Evolutionary conservation across 179 eudicot species (phyloP), one percentile per base, ranked within the genome.

Genomic region (Actinidia chinensis): DNA sequence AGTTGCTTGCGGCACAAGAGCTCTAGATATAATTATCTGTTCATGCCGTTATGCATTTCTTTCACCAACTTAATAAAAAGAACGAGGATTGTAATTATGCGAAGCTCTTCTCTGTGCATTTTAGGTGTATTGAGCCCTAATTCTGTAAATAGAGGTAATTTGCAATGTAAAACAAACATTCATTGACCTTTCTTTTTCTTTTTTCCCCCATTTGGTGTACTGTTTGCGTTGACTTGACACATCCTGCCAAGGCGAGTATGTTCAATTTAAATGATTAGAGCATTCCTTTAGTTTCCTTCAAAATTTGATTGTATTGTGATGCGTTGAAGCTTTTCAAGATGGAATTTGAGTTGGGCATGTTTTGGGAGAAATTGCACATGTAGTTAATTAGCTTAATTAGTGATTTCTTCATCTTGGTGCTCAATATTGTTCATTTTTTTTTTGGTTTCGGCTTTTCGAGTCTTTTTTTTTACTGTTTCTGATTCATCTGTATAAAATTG

Each of bases 71-170:
- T 28, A 66, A 76, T 66, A 76, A 76, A 68, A 14, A 64, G n/a
- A 46, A 47, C 1, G 40, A 51, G 11, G 33, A 8, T 18, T 63
- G 67, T 63, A 63, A 42, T 63, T 25, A 63, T 63, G 67, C 67
- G n/a, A n/a, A 11, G 43, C 67, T 6, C 11, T n/a, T n/a, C n/a
- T n/a, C n/a, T n/a, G n/a, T n/a, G 67, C 40, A 63, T 10, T 25
- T 14, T n/a, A 73, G 81, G 81, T 83, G 68, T 74, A 71, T 79
- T 43, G 50, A 42, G 79, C 81, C 83, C 43, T 48, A 40, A n/a
- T 77, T 78, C 76, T 83, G 86, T 81, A 79, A 83, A 86, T 76
- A 86, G 71, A 78, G 73, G 75, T 79, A 65, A 65, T 73, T 48
- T 72, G 59, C 22, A 6, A 28, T 64, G 78, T 33, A 33, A 48